Evolutionary conservation across 495 filamentous ascomycete species (phyloP).

Genomic region (Penicillium cosmopolitanum): DNA sequence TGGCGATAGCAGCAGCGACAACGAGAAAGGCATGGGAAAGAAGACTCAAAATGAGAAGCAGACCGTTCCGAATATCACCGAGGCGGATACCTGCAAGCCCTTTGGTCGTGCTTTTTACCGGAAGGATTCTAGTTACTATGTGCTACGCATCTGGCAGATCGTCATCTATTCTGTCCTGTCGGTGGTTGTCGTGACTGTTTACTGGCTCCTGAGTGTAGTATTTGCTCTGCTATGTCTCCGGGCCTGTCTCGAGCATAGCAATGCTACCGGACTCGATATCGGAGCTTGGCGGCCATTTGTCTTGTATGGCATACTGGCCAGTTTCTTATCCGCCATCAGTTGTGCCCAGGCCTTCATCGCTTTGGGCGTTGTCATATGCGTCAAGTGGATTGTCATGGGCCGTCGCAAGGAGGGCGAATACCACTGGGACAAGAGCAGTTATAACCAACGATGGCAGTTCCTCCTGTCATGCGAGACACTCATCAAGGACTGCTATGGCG

Average conservation of each 20-base stretch:
- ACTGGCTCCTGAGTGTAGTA: conserved; percentile 43
- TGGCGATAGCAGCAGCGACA: conserved; percentile 9
- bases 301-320: conserved; percentile 34
- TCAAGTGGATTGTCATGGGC: conserved; percentile 48
- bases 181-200: conserved; percentile 36
- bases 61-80: neutral
- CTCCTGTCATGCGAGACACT: conserved; percentile 47
- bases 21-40: conserved; percentile 8
- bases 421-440: conserved; percentile 50
- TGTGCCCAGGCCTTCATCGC: conserved; percentile 36
- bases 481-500: conserved; percentile 44
- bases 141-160: conserved; percentile 41
- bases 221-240: conserved; percentile 28
- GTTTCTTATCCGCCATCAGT: conserved; percentile 31
- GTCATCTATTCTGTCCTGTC: conserved; percentile 43
- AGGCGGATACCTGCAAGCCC: conserved; percentile 25
- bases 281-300: conserved; percentile 32
- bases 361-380: conserved; percentile 34
- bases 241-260: conserved; percentile 17
- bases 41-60: conserved; percentile 16
- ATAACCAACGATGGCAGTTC: conserved; percentile 52
- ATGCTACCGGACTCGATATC: conserved; percentile 12
- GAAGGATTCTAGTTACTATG: conserved; percentile 40
- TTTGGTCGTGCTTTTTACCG: conserved; percentile 52
- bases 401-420: conserved; percentile 44